Percentiles rank a stretch among this genome's conserved stretches.
These are phyloP conservation scores for Cladobotryum protrusum DNA, from an alignment of 2,329 filamentous ascomycete genomes.

Conservation along the genomic window DNA sequence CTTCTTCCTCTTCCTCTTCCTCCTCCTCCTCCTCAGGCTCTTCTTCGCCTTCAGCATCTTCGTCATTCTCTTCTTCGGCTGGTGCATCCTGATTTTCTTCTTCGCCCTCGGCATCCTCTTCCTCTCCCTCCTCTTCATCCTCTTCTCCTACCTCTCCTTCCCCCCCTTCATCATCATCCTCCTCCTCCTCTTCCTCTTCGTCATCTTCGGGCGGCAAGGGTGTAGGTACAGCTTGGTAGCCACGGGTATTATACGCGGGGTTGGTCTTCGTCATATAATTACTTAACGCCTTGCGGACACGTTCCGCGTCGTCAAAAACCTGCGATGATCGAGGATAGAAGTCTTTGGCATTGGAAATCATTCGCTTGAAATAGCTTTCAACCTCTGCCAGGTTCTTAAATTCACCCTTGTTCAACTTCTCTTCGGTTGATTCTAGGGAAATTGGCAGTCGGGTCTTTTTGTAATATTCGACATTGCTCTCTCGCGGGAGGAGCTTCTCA, in stretches of 20 bases:
- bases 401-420: conserved; percentile 61
- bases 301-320: conserved; percentile 77
- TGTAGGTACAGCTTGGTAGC: conserved; percentile 66
- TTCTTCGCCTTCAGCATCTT: conserved; percentile 20
- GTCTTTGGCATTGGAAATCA: conserved; percentile 82
- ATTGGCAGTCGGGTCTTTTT: conserved; percentile 70
- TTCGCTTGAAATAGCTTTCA: conserved; percentile 80
- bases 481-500: conserved; percentile 60
- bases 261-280: conserved; percentile 86
- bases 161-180: conserved; percentile 22
- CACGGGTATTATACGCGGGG: conserved; percentile 65
- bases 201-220: conserved; percentile 51
- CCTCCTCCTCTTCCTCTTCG: conserved; percentile 24
- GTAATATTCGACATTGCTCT: conserved; percentile 69
- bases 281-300: conserved; percentile 76
- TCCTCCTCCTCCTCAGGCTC: conserved; percentile 24
- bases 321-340: conserved; percentile 69
- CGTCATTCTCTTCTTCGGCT: conserved; percentile 17
- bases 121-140: conserved; percentile 27
- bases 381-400: conserved; percentile 68
- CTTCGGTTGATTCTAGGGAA: conserved; percentile 69
- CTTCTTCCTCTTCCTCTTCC: conserved; percentile 23
- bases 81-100: conserved; percentile 20
- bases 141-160: conserved; percentile 27
- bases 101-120: conserved; percentile 15